Percentiles rank a stretch among this genome's conserved stretches.
Conservation (phyloP, 2,329 filamentous ascomycete genomes). For the Emericellopsis atlantica region DNA sequence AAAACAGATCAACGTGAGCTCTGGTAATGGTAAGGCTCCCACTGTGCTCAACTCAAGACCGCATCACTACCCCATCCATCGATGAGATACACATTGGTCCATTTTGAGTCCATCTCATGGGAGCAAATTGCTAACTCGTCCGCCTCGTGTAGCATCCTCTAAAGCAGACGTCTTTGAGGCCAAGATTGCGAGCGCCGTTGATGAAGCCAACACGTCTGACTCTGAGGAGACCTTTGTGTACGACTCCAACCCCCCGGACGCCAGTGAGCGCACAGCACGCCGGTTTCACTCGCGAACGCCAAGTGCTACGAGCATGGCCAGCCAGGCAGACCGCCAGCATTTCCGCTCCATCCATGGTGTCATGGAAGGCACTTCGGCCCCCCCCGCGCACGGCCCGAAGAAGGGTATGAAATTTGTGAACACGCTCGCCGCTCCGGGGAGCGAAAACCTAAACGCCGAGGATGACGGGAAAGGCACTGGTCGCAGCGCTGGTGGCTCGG, state of each 20-base stretch:
- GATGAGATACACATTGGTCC: background rate
- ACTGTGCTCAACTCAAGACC: background rate
- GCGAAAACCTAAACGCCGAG: slow-evolving; percentile 36
- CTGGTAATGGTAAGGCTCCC: slow-evolving; percentile 55
- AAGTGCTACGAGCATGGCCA: slow-evolving; percentile 75
- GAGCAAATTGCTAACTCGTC: slow-evolving; percentile 28
- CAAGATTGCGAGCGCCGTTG: slow-evolving; percentile 89
- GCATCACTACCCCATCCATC: background rate
- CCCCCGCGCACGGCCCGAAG: slow-evolving; percentile 38
- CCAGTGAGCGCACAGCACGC: slow-evolving; percentile 42
- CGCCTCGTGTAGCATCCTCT: slow-evolving; percentile 54
- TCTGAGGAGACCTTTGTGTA: slow-evolving; percentile 99
- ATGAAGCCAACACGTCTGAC: slow-evolving; percentile 91
- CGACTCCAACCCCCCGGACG: slow-evolving; percentile 83
- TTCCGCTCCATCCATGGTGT: slow-evolving; percentile 55
- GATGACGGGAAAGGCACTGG: slow-evolving; percentile 55
- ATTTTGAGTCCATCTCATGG: slow-evolving; percentile 16
- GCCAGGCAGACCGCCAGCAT: slow-evolving; percentile 49
- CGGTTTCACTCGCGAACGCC: slow-evolving; percentile 90
- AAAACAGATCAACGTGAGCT: slow-evolving; percentile 59
- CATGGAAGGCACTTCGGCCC: slow-evolving; percentile 40
- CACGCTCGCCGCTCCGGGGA: slow-evolving; percentile 54
- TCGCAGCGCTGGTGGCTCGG: slow-evolving; percentile 48
- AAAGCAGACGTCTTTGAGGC: slow-evolving; percentile 98
- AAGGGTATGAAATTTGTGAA: slow-evolving; percentile 96